A percentile compares a stretch with the other conserved stretches of the same genome.
phyloP scores from a whole-genome alignment of 345 rosid genomes.

The Lenwebbia sp. region DNA sequence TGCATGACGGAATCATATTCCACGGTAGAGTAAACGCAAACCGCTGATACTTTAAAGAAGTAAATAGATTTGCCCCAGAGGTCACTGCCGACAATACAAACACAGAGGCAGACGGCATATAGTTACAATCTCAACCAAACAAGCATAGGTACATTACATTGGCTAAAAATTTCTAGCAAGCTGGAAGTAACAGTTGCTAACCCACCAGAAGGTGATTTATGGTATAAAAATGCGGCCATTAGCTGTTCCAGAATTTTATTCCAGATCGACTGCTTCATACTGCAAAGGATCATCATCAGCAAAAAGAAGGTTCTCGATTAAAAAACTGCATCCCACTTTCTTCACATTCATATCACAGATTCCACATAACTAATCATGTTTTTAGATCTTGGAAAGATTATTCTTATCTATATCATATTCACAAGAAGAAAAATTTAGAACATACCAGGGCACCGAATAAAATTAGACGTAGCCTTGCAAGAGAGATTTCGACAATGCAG shows the following conservation, averaged over 20 bases:
- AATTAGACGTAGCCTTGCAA: neutral
- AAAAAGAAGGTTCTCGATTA: neutral
- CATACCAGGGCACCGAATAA: neutral
- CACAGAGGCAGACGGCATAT: too few relatives aligned
- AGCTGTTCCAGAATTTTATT: neutral
- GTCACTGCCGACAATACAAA: too few relatives aligned
- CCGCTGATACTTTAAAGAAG: too few relatives aligned
- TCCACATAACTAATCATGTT: neutral
- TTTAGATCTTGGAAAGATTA: neutral
- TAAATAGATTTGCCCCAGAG: too few relatives aligned
- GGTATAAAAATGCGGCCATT: neutral
- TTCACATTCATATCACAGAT: neutral
- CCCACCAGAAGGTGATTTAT: fast-evolving
- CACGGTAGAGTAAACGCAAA: too few relatives aligned
- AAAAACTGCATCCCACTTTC: neutral
- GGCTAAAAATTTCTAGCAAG: neutral
- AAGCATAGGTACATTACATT: too few relatives aligned
- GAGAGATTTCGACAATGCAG: neutral
- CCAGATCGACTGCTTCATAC: neutral
- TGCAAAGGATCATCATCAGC: neutral
- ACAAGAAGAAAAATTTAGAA: neutral
- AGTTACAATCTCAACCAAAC: too few relatives aligned
- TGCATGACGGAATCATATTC: too few relatives aligned
- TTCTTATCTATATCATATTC: neutral
- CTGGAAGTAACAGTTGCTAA: neutral